Conservation (phyloP, 2,329 filamentous ascomycete genomes). For the Dendrostoma leiphaemia region DNA sequence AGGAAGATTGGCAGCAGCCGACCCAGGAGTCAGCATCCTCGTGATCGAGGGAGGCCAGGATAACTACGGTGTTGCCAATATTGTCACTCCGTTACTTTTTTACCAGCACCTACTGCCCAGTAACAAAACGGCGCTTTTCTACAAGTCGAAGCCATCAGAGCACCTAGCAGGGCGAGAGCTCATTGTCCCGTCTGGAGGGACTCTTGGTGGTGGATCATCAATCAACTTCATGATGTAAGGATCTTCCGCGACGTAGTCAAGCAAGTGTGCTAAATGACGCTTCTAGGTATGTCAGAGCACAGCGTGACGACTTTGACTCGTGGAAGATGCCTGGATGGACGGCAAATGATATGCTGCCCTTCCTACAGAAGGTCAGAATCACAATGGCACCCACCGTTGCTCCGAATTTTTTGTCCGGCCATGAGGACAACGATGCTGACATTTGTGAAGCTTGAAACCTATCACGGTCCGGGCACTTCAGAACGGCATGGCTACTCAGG, state of each 20-base stretch:
- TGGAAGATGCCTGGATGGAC: constrained; percentile 27
- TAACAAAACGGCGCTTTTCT: constrained; percentile 44
- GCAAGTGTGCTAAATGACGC: not conserved
- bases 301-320: constrained; percentile 28
- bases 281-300: constrained; percentile 26
- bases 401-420: too few species aligned
- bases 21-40: constrained; percentile 47
- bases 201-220: constrained; percentile 50
- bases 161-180: constrained; percentile 43
- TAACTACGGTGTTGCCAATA: constrained; percentile 47
- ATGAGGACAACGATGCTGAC: too few species aligned
- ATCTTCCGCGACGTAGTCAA: too few species aligned
- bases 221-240: constrained; percentile 43
- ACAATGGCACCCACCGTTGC: too few species aligned
- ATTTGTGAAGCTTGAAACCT: constrained; percentile 25
- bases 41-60: constrained; percentile 54
- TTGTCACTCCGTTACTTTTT: constrained; percentile 50
- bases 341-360: constrained; percentile 39
- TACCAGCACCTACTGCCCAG: constrained; percentile 44
- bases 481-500: constrained; percentile 44
- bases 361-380: constrained; percentile 44
- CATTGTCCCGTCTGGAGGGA: constrained; percentile 38
- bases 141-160: constrained; percentile 43
- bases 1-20: constrained; percentile 47
- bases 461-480: constrained; percentile 20